phyloP scores from a whole-genome alignment of 2,329 filamentous ascomycete genomes.

The Aspergillus aculeatinus region DNA sequence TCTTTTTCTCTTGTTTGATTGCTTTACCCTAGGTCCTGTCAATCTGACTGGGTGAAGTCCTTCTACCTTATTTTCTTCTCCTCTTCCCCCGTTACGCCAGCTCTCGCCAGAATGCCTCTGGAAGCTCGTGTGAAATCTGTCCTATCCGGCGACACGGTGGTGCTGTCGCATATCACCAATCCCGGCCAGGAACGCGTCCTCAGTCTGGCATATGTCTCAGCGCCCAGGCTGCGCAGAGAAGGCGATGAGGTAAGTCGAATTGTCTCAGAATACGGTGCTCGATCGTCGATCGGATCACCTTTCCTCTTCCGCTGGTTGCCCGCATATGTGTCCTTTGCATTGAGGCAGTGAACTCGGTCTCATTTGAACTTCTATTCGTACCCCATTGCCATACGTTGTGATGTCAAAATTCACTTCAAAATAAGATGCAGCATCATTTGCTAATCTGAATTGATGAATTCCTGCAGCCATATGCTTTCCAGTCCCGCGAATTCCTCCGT shows the following conservation, averaged over 20 bases:
- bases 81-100: constrained; percentile 1
- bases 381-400: background rate
- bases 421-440: background rate
- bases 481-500: constrained; percentile 90
- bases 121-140: constrained; percentile 85
- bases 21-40: constrained; percentile 4
- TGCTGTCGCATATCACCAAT: constrained; percentile 79
- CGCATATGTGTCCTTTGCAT: constrained; percentile 21
- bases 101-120: constrained; percentile 38
- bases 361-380: background rate
- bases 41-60: constrained; percentile 7
- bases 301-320: background rate
- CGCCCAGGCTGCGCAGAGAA: constrained; percentile 81
- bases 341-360: background rate
- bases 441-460: constrained; percentile 6
- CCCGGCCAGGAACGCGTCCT: constrained; percentile 79
- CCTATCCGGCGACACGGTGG: constrained; percentile 86
- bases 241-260: constrained; percentile 68
- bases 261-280: background rate
- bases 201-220: constrained; percentile 88
- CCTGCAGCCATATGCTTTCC: constrained; percentile 73
- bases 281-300: background rate
- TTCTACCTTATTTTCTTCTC: constrained; percentile 11
- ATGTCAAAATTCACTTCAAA: background rate
- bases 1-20: constrained; percentile 9